Base-by-base conservation (phyloP, 1,139 yeast species). In the Kurtzmaniella quercitrusa region DNA sequence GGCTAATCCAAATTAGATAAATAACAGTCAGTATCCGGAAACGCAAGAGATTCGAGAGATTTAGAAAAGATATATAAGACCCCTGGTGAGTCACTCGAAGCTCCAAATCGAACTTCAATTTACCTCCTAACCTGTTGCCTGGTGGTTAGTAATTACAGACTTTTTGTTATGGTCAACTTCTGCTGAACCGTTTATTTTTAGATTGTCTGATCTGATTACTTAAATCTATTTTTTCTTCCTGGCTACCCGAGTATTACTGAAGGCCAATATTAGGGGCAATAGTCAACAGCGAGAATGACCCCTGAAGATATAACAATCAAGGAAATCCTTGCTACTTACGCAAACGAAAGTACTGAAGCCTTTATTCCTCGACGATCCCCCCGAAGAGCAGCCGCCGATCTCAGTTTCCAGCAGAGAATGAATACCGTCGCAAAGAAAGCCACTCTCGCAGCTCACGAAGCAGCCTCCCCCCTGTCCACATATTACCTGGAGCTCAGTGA, bases 401-500 rank as follows among this genome's bases (percentile, higher is more conserved):
- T 21, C 9, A 18, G 24, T 7, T 19, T 36, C 25, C 38, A 19
- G 12, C 25, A 36, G 14, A 36, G 11, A 19, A 36, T 19, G 27
- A 36, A 19, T 34, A 29, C n/a, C 38, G 25, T 17, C 14, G 19
- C 37, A 3, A 23, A 18, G 11, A 19, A 29, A 19, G 19, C 21
- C 18, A 4, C 41, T 15, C 11, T 16, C 10, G 23, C 15, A 14
- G 37, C 31, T 5, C 18, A 15, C 23, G 17, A 34, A 14, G 15
- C 14, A 18, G 15, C 11, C 16, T n/a, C 34, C 10, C 42, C 15
- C 6, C 39, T 16, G 17, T 15, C 17, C 9, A 36, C 19, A 12
- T 17, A 14, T 27, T 40, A 25, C 38, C 39, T 34, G 39, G 46
- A 44, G 14, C 9, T n/a, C 4, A 38, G 41, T 23, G 29, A 41